phyloP scores from a whole-genome alignment of 2,329 filamentous ascomycete genomes.

The Pseudocercospora cruenta region DNA sequence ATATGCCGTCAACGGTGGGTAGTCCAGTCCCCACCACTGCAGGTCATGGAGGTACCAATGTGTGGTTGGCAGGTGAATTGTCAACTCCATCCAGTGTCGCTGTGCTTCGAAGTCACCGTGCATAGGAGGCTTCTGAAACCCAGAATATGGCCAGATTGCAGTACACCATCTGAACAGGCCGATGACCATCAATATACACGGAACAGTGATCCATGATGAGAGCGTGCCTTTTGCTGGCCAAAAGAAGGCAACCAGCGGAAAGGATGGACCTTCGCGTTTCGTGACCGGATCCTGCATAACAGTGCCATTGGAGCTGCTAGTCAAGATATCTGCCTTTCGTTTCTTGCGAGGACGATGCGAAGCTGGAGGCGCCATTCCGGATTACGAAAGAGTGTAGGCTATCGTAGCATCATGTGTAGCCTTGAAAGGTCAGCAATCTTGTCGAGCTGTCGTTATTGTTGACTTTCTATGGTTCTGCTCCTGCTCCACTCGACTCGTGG shows the following conservation, averaged over 20 bases:
- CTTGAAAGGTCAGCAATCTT: neutral
- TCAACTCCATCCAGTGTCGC: constrained; percentile 98
- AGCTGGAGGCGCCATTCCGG: constrained; percentile 30
- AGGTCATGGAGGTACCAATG: constrained; percentile 99
- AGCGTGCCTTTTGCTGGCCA: constrained; percentile 79
- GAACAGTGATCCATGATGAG: constrained; percentile 91
- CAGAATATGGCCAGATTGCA: constrained; percentile 93
- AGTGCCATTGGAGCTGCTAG: constrained; percentile 47
- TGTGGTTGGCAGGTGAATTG: constrained; percentile 81
- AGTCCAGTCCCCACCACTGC: constrained; percentile 97
- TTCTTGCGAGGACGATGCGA: constrained; percentile 45
- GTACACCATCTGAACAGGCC: constrained; percentile 92
- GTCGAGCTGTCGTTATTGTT: neutral
- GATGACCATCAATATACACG: constrained; percentile 84
- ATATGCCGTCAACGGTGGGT: constrained; percentile 95
- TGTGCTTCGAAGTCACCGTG: constrained; percentile 98
- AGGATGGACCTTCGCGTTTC: constrained; percentile 65
- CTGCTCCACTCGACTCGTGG: neutral
- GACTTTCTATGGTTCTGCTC: neutral
- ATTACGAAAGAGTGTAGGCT: constrained; percentile 1
- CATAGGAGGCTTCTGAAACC: constrained; percentile 81
- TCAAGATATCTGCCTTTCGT: constrained; percentile 45
- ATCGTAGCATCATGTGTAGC: constrained; percentile 18
- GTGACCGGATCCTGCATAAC: constrained; percentile 49
- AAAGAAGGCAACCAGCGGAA: constrained; percentile 90